Percentiles rank a stretch among this genome's conserved stretches.
phyloP scores from a whole-genome alignment of 371 early-diverging fungal species.

The Massospora cicadina region DNA sequence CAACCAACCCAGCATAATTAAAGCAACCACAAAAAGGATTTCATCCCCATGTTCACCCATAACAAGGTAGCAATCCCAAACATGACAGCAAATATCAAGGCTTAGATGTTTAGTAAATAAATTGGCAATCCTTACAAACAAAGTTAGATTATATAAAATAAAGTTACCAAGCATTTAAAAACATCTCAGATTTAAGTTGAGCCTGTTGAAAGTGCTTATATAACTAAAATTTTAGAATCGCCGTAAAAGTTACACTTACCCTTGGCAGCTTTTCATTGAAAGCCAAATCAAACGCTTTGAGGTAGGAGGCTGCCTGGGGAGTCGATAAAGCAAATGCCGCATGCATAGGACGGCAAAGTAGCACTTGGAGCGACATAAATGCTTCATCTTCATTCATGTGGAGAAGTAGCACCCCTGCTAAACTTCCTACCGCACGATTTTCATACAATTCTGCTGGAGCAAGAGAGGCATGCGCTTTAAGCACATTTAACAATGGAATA shows the following conservation, averaged over 20 bases:
- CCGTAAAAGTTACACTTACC: neutral
- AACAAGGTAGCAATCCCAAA: neutral
- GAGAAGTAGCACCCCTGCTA: neutral
- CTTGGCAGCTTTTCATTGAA: neutral
- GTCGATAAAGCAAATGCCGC: neutral
- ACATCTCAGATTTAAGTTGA: conserved; percentile 4
- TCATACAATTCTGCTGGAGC: neutral
- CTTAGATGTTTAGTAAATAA: neutral
- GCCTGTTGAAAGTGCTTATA: neutral
- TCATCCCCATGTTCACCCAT: neutral
- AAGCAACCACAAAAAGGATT: neutral
- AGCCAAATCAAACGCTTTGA: neutral
- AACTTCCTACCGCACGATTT: neutral
- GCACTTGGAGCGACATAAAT: neutral
- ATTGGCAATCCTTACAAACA: conserved; percentile 1
- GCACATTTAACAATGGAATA: neutral
- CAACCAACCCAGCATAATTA: neutral
- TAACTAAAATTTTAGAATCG: neutral
- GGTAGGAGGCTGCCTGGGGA: neutral
- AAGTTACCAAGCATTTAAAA: neutral
- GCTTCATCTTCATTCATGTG: conserved; percentile 2
- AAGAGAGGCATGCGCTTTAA: neutral
- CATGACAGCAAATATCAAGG: neutral
- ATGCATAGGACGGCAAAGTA: neutral
- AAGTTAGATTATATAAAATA: neutral